Conservation (phyloP, 163 green algal species). For the Prototheca cutis region DNA sequence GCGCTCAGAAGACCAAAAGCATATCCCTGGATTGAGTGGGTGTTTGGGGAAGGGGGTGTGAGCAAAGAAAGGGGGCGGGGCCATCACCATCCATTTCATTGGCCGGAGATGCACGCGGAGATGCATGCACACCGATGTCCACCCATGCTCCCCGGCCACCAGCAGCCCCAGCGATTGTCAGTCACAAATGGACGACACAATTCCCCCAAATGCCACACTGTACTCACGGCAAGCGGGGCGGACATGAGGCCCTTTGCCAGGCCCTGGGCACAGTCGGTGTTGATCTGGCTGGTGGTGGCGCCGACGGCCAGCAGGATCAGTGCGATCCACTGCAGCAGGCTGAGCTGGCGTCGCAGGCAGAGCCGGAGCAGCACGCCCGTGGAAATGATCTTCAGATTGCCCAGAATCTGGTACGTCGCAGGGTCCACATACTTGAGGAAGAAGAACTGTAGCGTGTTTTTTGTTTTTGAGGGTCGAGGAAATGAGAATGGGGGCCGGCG, state of each 20-base stretch:
- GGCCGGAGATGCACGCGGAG: no score
- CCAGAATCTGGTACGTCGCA: conserved; percentile 61
- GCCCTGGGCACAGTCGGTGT: conserved; percentile 16
- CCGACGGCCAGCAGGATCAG: conserved; percentile 46
- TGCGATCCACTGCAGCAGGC: conserved; percentile 42
- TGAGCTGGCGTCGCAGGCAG: conserved; percentile 32
- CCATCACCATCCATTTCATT: no score
- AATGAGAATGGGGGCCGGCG: no score
- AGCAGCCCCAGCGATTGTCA: no score
- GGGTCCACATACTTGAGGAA: conserved; percentile 50
- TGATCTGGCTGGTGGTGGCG: conserved; percentile 50
- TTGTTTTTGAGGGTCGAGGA: background rate
- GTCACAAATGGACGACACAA: no score
- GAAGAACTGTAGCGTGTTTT: conserved; percentile 35
- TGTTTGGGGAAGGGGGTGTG: background rate
- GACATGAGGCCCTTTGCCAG: conserved; percentile 7
- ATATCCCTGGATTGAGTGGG: conserved; percentile 34
- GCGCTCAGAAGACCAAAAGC: conserved; percentile 42
- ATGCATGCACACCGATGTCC: no score
- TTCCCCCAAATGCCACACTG: no score
- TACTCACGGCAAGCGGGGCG: conserved; percentile 7
- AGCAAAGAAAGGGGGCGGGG: background rate
- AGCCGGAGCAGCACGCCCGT: conserved; percentile 49
- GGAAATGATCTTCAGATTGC: conserved; percentile 68
- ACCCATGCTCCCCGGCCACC: no score